Conservation (phyloP, 148 eudicot genomes). For the Nepenthes mirabilis region DNA sequence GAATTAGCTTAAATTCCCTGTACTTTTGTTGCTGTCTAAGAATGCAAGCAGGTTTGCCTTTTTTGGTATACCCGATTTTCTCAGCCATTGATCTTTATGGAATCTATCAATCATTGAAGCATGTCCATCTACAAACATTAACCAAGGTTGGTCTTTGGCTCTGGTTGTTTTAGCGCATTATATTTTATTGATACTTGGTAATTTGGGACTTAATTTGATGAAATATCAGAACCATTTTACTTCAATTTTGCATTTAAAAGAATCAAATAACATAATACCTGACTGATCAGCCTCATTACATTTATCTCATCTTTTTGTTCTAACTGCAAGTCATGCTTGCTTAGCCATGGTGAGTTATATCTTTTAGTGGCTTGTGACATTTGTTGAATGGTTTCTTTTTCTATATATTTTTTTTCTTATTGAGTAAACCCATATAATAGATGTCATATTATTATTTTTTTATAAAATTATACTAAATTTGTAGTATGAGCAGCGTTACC, state of each 20-base stretch:
- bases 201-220: neutral
- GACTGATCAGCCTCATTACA: too few relatives aligned
- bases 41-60: conserved; percentile 75
- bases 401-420: too few relatives aligned
- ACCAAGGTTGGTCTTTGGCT: conserved; percentile 56
- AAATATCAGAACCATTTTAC: neutral
- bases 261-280: too few relatives aligned
- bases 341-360: too few relatives aligned
- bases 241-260: too few relatives aligned
- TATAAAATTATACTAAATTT: too few relatives aligned
- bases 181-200: neutral
- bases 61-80: conserved; percentile 74
- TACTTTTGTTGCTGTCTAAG: conserved; percentile 16
- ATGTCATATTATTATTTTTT: too few relatives aligned
- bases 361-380: neutral
- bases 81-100: conserved; percentile 72
- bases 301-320: too few relatives aligned
- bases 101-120: conserved; percentile 82
- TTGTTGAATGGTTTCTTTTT: neutral
- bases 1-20: neutral
- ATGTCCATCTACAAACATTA: conserved; percentile 88
- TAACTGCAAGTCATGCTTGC: too few relatives aligned
- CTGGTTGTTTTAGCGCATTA: neutral
- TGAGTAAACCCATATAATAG: too few relatives aligned
- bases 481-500: too few relatives aligned